Evolutionary conservation across 2,329 filamentous ascomycete genomes (phyloP).

Genomic region (Blastomyces gilchristii): DNA sequence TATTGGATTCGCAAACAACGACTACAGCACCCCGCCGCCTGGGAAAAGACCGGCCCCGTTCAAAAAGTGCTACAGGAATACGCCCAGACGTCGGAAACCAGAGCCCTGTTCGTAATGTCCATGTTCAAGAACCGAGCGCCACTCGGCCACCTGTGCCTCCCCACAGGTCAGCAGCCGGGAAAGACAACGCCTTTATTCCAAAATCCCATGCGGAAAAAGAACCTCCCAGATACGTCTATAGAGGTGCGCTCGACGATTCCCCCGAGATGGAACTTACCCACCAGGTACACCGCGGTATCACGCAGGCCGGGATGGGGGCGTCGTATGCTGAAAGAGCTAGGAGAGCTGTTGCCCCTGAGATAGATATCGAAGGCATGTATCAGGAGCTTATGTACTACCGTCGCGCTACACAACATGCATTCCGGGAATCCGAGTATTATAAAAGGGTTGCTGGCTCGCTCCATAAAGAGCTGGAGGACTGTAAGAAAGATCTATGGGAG

Average conservation of each 20-base stretch:
- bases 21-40: neutral
- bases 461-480: constrained; percentile 4
- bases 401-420: neutral
- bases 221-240: neutral
- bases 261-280: neutral
- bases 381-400: neutral
- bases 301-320: neutral
- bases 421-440: constrained; percentile 2
- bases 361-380: neutral
- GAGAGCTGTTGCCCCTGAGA: neutral
- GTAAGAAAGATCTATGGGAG: constrained; percentile 3
- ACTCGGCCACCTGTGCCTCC: neutral
- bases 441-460: neutral
- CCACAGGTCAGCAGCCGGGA: neutral
- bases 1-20: neutral
- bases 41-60: neutral
- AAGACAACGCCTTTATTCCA: neutral
- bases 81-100: neutral
- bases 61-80: neutral
- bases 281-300: neutral
- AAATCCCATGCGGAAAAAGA: neutral
- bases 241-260: neutral
- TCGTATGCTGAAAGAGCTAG: neutral
- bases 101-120: neutral
- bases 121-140: neutral